Evolutionary conservation across 768 basidiomycete species (phyloP).

Genomic region (Cyathus striatus): DNA sequence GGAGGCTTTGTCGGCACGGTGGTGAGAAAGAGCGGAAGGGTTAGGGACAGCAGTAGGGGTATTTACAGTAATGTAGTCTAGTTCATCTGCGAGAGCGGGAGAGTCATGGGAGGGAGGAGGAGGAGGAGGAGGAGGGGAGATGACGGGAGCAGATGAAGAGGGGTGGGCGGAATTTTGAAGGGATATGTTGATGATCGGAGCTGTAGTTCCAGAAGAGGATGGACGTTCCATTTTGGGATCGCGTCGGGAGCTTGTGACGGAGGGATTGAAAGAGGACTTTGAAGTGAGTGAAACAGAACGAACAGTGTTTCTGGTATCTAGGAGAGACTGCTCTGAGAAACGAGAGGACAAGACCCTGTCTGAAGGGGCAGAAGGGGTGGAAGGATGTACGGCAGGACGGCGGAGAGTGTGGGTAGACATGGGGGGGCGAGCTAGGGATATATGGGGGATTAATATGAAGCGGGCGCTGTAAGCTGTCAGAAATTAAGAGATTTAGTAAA

Average conservation of each 20-base stretch:
- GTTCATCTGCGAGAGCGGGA: too few relatives aligned
- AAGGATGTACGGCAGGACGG: slow-evolving; percentile 33
- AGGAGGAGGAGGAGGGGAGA: slow-evolving; percentile 23
- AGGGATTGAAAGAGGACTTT: background rate
- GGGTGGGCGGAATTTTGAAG: background rate
- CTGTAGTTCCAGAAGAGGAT: slow-evolving; percentile 11
- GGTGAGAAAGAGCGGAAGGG: too few relatives aligned
- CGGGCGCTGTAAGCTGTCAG: background rate
- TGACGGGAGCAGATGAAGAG: slow-evolving; percentile 34
- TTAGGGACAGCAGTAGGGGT: too few relatives aligned
- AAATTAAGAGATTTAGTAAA: background rate
- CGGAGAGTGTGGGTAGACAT: too few relatives aligned
- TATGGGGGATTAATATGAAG: background rate
- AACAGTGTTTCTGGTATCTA: slow-evolving; percentile 20
- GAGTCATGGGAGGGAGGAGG: too few relatives aligned
- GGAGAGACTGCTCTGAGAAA: slow-evolving; percentile 45
- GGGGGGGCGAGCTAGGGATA: background rate
- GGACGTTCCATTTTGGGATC: slow-evolving; percentile 34
- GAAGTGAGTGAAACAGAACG: slow-evolving; percentile 20
- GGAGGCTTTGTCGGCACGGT: too few relatives aligned
- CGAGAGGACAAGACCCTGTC: slow-evolving; percentile 44
- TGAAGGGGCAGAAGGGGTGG: slow-evolving; percentile 32
- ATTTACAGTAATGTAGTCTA: too few relatives aligned
- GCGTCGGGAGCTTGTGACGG: slow-evolving; percentile 19
- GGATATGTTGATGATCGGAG: slow-evolving; percentile 51